Conservation (phyloP, 2,329 filamentous ascomycete species). For the Penicillium aurantiogriseum region DNA sequence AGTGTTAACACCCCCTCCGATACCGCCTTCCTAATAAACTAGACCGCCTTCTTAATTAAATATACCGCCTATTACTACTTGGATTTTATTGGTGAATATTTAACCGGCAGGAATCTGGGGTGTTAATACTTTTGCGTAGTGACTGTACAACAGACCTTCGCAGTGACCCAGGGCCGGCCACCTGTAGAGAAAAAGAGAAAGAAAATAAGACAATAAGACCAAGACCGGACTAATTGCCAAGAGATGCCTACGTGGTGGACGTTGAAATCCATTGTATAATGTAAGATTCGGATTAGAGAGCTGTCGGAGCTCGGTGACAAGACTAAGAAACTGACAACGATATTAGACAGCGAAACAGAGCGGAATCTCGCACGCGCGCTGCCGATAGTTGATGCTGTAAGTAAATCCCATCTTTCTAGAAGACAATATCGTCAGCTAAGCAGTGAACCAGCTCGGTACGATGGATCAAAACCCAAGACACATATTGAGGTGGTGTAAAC, state of each 20-base stretch:
- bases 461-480: constrained; percentile 40
- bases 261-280: too few species aligned
- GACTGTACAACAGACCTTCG: not conserved
- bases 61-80: too few species aligned
- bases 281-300: too few species aligned
- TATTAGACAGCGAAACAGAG: constrained; percentile 3
- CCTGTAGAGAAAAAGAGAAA: not conserved
- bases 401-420: not conserved
- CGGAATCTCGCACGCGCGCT: constrained; percentile 9
- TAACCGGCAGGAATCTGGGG: too few species aligned
- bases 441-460: not conserved
- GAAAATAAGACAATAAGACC: not conserved
- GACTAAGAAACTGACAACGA: not conserved
- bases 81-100: too few species aligned
- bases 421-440: not conserved
- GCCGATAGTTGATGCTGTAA: constrained; percentile 23
- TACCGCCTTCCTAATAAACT: too few species aligned
- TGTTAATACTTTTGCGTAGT: too few species aligned
- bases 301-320: too few species aligned
- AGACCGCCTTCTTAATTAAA: too few species aligned
- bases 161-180: not conserved
- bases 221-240: too few species aligned
- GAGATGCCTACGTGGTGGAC: too few species aligned
- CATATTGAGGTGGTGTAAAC: not conserved
- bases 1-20: too few species aligned